Evolutionary conservation across 164 flowering plant species (phyloP).

Genomic region (Malania oleifera): DNA sequence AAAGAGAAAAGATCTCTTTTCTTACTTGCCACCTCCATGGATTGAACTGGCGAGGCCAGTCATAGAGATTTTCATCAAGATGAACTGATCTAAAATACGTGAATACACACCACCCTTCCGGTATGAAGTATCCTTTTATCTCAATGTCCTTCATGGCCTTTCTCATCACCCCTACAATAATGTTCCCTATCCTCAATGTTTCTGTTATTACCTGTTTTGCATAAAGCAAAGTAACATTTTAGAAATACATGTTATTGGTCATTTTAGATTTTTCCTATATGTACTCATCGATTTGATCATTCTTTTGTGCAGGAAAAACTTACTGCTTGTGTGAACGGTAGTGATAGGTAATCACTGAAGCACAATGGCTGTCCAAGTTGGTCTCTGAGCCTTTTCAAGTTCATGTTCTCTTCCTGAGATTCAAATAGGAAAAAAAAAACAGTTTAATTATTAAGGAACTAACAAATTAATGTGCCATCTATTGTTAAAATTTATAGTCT

Average conservation of each 20-base stretch:
- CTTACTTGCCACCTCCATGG: slow-evolving; percentile 99
- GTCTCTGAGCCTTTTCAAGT: slow-evolving; percentile 48
- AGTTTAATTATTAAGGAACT: background rate
- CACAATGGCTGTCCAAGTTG: slow-evolving; percentile 37
- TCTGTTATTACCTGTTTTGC: slow-evolving; percentile 95
- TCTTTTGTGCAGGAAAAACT: slow-evolving; percentile 15
- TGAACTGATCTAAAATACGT: slow-evolving; percentile 87
- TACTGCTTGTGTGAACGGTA: slow-evolving; percentile 82
- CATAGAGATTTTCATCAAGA: slow-evolving; percentile 66
- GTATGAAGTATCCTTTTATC: slow-evolving; percentile 74
- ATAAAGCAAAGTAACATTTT: background rate
- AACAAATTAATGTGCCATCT: no score
- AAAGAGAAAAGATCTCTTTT: background rate
- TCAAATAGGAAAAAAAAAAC: no score
- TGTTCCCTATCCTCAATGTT: slow-evolving; percentile 86
- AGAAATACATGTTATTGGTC: background rate
- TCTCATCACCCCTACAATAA: slow-evolving; percentile 86
- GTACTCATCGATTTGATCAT: background rate
- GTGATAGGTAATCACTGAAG: slow-evolving; percentile 68
- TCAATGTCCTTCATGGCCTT: slow-evolving; percentile 81
- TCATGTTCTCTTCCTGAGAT: slow-evolving; percentile 79
- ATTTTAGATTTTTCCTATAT: background rate
- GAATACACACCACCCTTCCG: slow-evolving; percentile 85
- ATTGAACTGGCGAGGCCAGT: slow-evolving; percentile 64
- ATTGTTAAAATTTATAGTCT: no score